Percentiles rank a stretch among this genome's conserved stretches.
Evolutionary conservation across 148 eudicot genomes (phyloP).

Genomic region (Rhododendron vialii): DNA sequence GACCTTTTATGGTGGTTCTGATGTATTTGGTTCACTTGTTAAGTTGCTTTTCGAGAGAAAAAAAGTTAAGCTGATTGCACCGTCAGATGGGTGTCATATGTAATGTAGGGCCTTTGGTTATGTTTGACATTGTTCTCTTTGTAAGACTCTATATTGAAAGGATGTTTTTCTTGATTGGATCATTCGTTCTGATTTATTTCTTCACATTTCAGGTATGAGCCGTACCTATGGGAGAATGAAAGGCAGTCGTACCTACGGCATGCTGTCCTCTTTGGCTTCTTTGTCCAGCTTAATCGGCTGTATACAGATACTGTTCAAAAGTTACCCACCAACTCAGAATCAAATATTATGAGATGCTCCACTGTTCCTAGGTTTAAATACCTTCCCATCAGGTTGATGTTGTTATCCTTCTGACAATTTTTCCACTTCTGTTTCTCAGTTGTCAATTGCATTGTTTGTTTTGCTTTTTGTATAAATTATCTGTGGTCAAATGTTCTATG

Average conservation of each 20-base stretch:
- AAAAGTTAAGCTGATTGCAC: neutral
- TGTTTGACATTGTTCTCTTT: neutral
- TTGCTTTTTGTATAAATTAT: neutral
- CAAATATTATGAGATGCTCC: conserved; percentile 91
- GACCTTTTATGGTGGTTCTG: neutral
- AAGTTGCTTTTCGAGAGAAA: neutral
- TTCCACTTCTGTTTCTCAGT: neutral
- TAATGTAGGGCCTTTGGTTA: neutral
- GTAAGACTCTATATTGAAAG: neutral
- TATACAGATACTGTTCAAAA: conserved; percentile 75
- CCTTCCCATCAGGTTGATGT: conserved; percentile 86
- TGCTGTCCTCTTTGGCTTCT: conserved; percentile 93
- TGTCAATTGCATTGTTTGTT: neutral
- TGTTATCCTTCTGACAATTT: conserved; percentile 2
- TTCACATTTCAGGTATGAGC: conserved; percentile 64
- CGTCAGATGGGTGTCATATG: neutral
- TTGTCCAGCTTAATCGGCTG: conserved; percentile 87
- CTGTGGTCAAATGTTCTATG: neutral
- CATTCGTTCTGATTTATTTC: neutral
- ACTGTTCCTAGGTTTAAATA: conserved; percentile 89
- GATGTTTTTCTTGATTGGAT: neutral
- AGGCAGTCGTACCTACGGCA: conserved; percentile 90
- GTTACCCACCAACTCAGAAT: conserved; percentile 75
- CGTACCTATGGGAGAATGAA: conserved; percentile 97
- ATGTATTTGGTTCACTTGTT: neutral